Percentiles rank a stretch among this genome's conserved stretches.
phyloP scores from a whole-genome alignment of 352 stramenopile species.

The Globisporangium nodosum region DNA sequence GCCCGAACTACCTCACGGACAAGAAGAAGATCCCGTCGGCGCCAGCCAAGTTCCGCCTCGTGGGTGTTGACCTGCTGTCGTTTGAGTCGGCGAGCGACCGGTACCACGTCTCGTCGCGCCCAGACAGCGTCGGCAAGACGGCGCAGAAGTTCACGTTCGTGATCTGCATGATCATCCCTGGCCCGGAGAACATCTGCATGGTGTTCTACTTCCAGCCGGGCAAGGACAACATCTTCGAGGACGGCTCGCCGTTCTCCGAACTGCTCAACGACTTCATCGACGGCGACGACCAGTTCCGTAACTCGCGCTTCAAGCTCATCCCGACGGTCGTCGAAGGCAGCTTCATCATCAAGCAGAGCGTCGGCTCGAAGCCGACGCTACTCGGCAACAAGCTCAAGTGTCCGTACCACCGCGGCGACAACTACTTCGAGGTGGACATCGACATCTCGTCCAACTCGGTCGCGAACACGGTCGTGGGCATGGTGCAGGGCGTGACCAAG shows the following conservation, averaged over 20 bases:
- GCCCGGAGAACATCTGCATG: conserved; percentile 71
- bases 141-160: conserved; percentile 85
- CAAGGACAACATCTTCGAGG: conserved; percentile 80
- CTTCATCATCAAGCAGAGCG: conserved; percentile 95
- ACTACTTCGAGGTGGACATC: conserved; percentile 96
- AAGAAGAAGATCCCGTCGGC: conserved; percentile 85
- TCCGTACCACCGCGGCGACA: conserved; percentile 77
- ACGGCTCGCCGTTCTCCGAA: conserved; percentile 84
- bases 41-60: conserved; percentile 68
- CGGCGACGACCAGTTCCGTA: conserved; percentile 92
- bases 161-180: conserved; percentile 87
- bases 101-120: conserved; percentile 69
- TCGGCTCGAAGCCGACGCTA: conserved; percentile 94
- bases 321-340: conserved; percentile 95
- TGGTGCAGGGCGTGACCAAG: conserved; percentile 88
- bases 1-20: conserved; percentile 84
- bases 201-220: conserved; percentile 85
- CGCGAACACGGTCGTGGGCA: conserved; percentile 83
- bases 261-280: conserved; percentile 91
- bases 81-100: conserved; percentile 67
- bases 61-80: conserved; percentile 76
- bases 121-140: conserved; percentile 68
- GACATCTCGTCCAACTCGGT: conserved; percentile 94
- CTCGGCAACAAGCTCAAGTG: conserved; percentile 96
- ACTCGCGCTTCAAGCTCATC: conserved; percentile 98